Base-by-base conservation (phyloP, 2,329 filamentous ascomycete species). In the Ceratocystis diversiconidia region DNA sequence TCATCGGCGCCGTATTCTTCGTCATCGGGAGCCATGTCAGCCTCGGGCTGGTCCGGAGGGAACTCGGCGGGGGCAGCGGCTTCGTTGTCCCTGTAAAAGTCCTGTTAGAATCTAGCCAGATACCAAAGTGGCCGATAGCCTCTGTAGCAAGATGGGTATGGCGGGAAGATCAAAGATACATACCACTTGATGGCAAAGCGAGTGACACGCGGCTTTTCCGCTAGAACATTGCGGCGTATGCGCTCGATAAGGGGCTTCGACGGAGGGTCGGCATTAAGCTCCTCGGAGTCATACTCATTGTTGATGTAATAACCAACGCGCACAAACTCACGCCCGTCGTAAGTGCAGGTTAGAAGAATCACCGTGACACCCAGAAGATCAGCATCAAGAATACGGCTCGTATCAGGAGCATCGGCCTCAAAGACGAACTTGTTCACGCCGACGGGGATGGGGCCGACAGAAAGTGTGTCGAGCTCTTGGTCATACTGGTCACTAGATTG, bases 271-370 rank as follows among this genome's bases (percentile, higher is more conserved):
- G 87, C 85, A 71, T 85, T 88, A 69, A 99, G 82, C 75, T 95
- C 90, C 72, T 95, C 90, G 30, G 89, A 88, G 71, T 95, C 90
- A 76, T 99, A 99, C 76, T 99, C 95, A 73, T 99, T 99, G 82
- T 97, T 99, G 72, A 99, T 94, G 71, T 99, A 99, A 83, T 99
- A 99, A 69, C 94, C 94, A 52, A 99, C 92, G 70, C 94, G 91
- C 48, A 99, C 91, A 72, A 99, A 99, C 76, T 99, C 94, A 73
- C 94, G 86, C 64, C 89, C 88, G 72, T 99, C 94, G 78, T 99
- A 99, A 75, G 90, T 89, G 78, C 94, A 97, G 66, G 91, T 96
- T 70, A 99, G 83, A 65, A 99, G 87, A 71, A 99, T 91, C 72
- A 99, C 94, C 3, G 94, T 99, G 62, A 99, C 95, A 68, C 94